These are phyloP conservation scores for Trichomonascaceae sp. DNA, from an alignment of 1,139 yeast species.

Conservation along the genomic window DNA sequence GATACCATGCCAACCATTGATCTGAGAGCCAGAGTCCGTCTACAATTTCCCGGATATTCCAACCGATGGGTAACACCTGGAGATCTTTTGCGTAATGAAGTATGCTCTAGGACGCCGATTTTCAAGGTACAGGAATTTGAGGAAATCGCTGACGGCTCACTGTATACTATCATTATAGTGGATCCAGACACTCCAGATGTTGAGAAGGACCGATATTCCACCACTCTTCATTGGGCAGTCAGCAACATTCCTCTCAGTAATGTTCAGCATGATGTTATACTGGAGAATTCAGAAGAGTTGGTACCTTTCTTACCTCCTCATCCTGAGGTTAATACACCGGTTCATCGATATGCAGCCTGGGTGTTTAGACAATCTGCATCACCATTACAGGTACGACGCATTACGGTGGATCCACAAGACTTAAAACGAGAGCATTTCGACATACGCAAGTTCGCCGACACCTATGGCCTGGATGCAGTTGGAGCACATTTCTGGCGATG, in stretches of 20 bases:
- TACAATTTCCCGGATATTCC: constrained; percentile 66
- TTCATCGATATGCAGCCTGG: constrained; percentile 85
- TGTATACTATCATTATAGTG: constrained; percentile 72
- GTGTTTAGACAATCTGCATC: constrained; percentile 63
- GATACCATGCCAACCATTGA: constrained; percentile 86
- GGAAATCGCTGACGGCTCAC: constrained; percentile 39
- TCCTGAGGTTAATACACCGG: constrained; percentile 82
- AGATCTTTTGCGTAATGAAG: constrained; percentile 60
- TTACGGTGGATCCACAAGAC: constrained; percentile 20
- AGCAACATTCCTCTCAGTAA: constrained; percentile 59
- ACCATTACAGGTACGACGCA: constrained; percentile 14
- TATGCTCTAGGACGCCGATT: constrained; percentile 68
- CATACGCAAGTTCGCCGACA: constrained; percentile 59
- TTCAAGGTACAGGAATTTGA: constrained; percentile 73
- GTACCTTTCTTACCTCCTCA: constrained; percentile 72
- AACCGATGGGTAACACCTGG: constrained; percentile 79
- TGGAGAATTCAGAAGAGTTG: constrained; percentile 43
- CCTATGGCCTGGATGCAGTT: constrained; percentile 56
- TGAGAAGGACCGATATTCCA: constrained; percentile 57
- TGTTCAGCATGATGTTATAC: constrained; percentile 52
- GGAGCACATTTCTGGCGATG: constrained; percentile 96
- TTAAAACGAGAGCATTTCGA: constrained; percentile 49
- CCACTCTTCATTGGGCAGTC: constrained; percentile 75
- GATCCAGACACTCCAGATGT: constrained; percentile 92
- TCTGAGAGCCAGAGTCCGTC: constrained; percentile 71